phyloP scores from a whole-genome alignment of 306 rosid species.

The Malus sylvestris region DNA sequence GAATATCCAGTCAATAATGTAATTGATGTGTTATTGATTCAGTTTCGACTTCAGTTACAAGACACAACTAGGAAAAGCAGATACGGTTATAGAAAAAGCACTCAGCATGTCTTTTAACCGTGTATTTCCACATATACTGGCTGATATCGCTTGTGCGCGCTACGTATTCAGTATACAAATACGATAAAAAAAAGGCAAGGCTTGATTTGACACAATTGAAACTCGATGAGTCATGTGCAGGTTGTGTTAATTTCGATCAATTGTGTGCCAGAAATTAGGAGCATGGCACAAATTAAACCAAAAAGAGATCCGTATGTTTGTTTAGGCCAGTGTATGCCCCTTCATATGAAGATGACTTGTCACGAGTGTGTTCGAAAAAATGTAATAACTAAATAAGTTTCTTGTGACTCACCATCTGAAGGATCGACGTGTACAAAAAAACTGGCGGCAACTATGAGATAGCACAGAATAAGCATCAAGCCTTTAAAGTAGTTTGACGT shows the following conservation, averaged over 20 bases:
- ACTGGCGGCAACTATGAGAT: conserved; percentile 93
- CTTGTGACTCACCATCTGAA: conserved; percentile 49
- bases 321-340: neutral
- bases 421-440: conserved; percentile 87
- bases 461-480: conserved; percentile 87
- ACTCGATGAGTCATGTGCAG: neutral
- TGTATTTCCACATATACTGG: no score
- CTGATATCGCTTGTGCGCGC: no score
- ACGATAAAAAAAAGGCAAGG: no score
- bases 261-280: no score
- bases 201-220: neutral
- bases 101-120: no score
- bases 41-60: neutral
- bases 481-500: conserved; percentile 89
- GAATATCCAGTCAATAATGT: neutral
- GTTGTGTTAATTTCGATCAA: neutral
- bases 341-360: neutral
- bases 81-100: no score
- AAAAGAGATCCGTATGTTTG: neutral
- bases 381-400: neutral
- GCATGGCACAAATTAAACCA: neutral
- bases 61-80: no score
- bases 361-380: neutral
- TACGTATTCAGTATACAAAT: no score
- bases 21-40: neutral